These are phyloP conservation scores for Salix viminalis DNA, from an alignment of 345 rosid genomes.

Conservation along the genomic window DNA sequence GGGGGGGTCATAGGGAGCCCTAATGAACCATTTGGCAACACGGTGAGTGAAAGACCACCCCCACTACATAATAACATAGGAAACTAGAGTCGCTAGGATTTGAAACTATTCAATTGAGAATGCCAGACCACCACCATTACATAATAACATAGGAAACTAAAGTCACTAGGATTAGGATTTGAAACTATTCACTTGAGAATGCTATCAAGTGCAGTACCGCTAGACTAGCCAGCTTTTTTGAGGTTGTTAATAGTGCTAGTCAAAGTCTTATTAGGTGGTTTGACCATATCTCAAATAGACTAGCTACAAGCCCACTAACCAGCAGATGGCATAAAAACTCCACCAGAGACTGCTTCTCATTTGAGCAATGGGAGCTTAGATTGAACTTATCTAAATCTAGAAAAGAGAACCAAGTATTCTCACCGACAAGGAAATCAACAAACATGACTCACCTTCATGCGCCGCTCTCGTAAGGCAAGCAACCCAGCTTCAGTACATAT, in stretches of 20 bases:
- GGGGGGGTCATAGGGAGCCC: no score
- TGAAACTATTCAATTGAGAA: neutral
- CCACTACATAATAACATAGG: neutral
- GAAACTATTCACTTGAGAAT: neutral
- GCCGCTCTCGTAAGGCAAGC: constrained; percentile 91
- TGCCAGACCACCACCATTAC: neutral
- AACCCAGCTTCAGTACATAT: constrained; percentile 97
- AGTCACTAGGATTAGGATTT: neutral
- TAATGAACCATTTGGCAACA: no score
- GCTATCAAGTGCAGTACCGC: neutral
- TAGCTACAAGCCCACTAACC: neutral
- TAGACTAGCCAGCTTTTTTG: neutral
- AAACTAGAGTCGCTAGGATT: neutral
- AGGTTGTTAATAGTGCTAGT: neutral
- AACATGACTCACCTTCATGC: constrained; percentile 71
- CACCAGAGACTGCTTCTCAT: neutral
- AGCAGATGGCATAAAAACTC: neutral
- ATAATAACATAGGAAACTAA: neutral
- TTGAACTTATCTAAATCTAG: neutral
- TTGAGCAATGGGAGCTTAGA: neutral
- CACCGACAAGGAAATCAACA: neutral
- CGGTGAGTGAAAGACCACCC: neutral
- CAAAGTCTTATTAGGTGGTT: neutral
- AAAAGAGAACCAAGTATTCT: neutral
- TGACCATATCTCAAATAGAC: neutral